phyloP scores from a whole-genome alignment of 257 asterid species.

The Handroanthus guayacan region DNA sequence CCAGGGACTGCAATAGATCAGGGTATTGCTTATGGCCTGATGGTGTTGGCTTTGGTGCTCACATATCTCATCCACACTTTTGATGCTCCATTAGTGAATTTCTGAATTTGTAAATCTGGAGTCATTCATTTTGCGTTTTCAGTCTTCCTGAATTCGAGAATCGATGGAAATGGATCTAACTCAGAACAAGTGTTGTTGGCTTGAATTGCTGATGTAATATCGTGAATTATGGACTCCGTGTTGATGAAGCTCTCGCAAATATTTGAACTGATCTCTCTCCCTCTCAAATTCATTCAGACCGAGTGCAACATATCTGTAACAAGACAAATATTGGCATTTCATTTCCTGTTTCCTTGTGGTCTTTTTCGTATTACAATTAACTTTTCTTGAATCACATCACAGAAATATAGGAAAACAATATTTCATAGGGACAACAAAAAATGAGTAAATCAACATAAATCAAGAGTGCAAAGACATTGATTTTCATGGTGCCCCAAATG shows the following conservation, averaged over 20 bases:
- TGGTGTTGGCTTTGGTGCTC: slow-evolving; percentile 76
- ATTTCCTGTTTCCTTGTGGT: neutral
- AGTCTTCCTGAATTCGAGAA: neutral
- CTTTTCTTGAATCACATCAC: neutral
- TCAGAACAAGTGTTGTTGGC: neutral
- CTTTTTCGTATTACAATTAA: neutral
- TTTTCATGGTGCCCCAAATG: neutral
- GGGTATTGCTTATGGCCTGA: slow-evolving; percentile 70
- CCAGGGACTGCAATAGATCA: slow-evolving; percentile 83
- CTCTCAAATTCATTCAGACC: neutral
- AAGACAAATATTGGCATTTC: neutral
- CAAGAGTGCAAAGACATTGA: neutral
- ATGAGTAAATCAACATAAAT: neutral
- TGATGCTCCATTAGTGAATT: slow-evolving; percentile 51
- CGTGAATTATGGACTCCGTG: neutral
- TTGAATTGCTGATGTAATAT: neutral
- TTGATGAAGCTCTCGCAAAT: neutral
- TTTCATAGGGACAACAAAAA: neutral
- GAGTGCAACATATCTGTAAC: neutral
- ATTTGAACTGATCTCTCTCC: neutral
- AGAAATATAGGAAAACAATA: no score
- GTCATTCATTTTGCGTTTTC: neutral
- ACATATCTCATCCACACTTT: slow-evolving; percentile 72
- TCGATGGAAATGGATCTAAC: neutral
- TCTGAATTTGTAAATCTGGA: neutral